Conservation (phyloP, 2,329 filamentous ascomycete genomes). For the Fusarium sp. region DNA sequence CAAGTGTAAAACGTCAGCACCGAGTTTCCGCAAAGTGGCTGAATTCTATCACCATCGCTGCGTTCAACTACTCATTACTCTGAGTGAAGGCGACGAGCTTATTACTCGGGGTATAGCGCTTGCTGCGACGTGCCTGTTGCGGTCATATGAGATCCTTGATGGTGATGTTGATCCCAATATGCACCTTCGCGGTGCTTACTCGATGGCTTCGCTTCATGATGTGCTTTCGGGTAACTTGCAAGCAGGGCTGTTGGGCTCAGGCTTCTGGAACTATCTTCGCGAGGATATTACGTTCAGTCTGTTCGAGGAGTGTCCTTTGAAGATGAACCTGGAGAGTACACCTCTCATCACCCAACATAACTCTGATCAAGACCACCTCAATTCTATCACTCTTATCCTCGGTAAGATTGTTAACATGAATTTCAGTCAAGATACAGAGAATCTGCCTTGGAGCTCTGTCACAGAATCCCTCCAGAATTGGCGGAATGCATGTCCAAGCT, state of each 20-base stretch:
- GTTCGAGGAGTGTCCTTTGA: conserved; percentile 57
- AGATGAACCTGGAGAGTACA: conserved; percentile 54
- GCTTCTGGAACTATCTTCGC: conserved; percentile 65
- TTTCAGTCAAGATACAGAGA: conserved; percentile 43
- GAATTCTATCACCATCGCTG: conserved; percentile 59
- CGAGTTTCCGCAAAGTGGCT: conserved; percentile 47
- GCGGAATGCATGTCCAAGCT: conserved; percentile 50
- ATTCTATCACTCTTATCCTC: conserved; percentile 58
- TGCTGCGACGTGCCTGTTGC: conserved; percentile 61
- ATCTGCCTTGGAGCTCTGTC: conserved; percentile 40
- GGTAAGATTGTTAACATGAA: conserved; percentile 59
- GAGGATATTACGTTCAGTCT: conserved; percentile 68
- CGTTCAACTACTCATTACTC: conserved; percentile 55
- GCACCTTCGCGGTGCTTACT: conserved; percentile 62
- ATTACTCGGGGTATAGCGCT: conserved; percentile 57
- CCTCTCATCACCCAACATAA: conserved; percentile 30
- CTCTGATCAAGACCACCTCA: conserved; percentile 51
- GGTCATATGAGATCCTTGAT: conserved; percentile 63
- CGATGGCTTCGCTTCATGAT: conserved; percentile 54
- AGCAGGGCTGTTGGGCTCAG: conserved; percentile 54
- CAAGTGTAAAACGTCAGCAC: conserved; percentile 51
- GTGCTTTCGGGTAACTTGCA: conserved; percentile 40
- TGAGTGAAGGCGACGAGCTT: conserved; percentile 51
- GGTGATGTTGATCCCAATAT: conserved; percentile 59
- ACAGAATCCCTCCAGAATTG: conserved; percentile 49